Base-by-base conservation (phyloP, 495 filamentous ascomycete genomes). In the Podospora australis region DNA sequence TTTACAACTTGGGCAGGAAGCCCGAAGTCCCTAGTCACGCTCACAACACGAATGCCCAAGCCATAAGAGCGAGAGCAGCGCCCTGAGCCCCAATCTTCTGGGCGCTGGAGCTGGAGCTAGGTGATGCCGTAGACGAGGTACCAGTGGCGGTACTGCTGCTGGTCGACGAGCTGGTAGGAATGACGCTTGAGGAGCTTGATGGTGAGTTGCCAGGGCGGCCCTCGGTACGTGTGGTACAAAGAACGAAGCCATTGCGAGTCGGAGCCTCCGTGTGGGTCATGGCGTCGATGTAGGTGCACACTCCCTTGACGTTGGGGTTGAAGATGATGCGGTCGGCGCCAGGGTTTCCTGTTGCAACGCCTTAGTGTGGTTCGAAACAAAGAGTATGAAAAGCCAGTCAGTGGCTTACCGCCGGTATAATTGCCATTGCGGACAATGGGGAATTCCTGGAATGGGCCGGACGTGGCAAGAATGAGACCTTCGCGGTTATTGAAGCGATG, bases 401-500 rank as follows among this genome's bases (percentile, higher is more conserved):
- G 16, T 6, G 13, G 52, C 55, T 32, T n/a, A 54, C 52, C 22
- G 16, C 50, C 44, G 23, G 42, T 45, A 44, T 22, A 55, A 21
- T 0, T 6, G 6, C 50, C 46, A 24, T 26, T 49, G 3, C 3
- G 10, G 2, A 64, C 38, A 38, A 64, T 59, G 44, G 61, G 61
- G 22, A 64, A 64, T 23, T 64, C 61, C 35, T 59, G 49, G 25
- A 53, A 59, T 2, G 56, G 56, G 2, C 56, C 53, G 2, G 46
- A 32, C 1, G 43, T 34, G 9, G 53, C 46, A 39, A 59, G 58
- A 7, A 55, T 35, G 5, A 58, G 41, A 10, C 29, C 39, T 30
- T 57, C 52, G 28, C 40, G 49, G 58, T 64, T 64, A 47, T 58
- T 58, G 56, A 56, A 64, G n/a, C 30, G 28, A 25, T 64, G 61